Conservation (phyloP, 2,329 filamentous ascomycete species). For the Lithohypha guttulata region DNA sequence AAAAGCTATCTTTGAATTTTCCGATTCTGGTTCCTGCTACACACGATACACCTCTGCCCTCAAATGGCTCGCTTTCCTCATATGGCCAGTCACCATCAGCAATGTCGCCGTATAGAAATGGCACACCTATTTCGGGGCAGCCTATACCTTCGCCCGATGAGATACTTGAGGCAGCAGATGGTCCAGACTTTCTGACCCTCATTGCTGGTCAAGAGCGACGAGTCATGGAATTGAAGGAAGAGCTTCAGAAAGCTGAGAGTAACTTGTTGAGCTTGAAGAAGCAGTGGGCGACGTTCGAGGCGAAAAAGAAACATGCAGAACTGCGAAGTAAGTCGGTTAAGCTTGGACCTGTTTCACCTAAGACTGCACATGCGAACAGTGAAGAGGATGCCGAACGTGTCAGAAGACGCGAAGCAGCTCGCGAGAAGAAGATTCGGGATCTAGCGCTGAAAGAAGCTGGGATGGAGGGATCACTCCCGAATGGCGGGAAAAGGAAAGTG, state of each 20-base stretch:
- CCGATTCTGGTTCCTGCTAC: constrained; percentile 31
- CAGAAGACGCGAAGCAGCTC: background rate
- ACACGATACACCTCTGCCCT: background rate
- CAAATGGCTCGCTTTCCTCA: background rate
- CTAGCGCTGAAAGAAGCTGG: background rate
- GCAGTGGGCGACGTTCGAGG: constrained; percentile 71
- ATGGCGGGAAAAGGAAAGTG: constrained; percentile 28
- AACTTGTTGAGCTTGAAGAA: constrained; percentile 69
- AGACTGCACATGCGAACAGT: constrained; percentile 48
- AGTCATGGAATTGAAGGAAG: constrained; percentile 83
- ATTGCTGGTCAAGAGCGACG: constrained; percentile 85
- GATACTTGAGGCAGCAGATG: background rate
- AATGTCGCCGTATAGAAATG: constrained; percentile 10
- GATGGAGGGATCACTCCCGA: background rate
- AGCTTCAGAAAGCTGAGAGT: constrained; percentile 69
- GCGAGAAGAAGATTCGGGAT: constrained; percentile 4
- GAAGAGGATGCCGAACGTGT: constrained; percentile 3
- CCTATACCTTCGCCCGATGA: constrained; percentile 24
- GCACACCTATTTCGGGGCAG: constrained; percentile 19
- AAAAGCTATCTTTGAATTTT: constrained; percentile 38
- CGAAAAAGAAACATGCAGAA: constrained; percentile 61
- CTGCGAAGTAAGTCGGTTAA: constrained; percentile 30
- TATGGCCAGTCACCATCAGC: constrained; percentile 2
- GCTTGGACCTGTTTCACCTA: constrained; percentile 27
- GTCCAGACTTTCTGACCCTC: constrained; percentile 65